Evolutionary conservation across 78 protist genomes (phyloP), one percentile per base, ranked within the genome.

Genomic region (Isochrysis galbana): DNA sequence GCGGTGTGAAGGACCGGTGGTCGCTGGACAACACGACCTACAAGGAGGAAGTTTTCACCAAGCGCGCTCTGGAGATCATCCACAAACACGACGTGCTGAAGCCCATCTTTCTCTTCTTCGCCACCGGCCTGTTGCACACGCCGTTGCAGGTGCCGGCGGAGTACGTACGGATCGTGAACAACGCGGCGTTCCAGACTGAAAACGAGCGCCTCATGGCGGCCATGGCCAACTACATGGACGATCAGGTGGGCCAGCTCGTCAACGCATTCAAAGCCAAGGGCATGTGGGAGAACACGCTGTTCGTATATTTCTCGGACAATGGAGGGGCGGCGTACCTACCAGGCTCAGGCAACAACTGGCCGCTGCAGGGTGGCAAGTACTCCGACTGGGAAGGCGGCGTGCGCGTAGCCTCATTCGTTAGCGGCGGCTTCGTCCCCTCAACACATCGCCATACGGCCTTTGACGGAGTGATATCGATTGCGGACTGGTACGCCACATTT

Each of bases 331-430:
- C 11, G 41, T 3, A 80, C 47, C 61, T 21, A 14, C 17, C 87
- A 10, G 25, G 72, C 87, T 2, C 32, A 2, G 87, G 45, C 14
- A 80, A 80, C 47, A 80, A 80, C 47, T 14, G 19, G 38, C 87
- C 87, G 25, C 87, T 80, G 61, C 3, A 14, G 26, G 87, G 87
- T 25, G 87, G 87, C 5, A 80, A 80, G 87, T 14, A 42, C 47
- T 80, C 87, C 32, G 26, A 80, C 26, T 80, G 5, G 39, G 87
- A 80, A 14, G 87, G 87, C 44, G 87, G 87, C 47, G 47, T 80
- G 44, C 44, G 87, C 23, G 21, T 26, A 11, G 11, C 3, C 47
- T 32, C 87, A 32, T 42, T 80, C 17, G 38, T 80, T 14, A 10
- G 34, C 34, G 87, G 87, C 11, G 87, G 87, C 47, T 21, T 26